A percentile compares a stretch with the other conserved stretches of the same genome.
Evolutionary conservation across 257 asterid genomes (phyloP).

Genomic region (Solanum bulbocastanum): DNA sequence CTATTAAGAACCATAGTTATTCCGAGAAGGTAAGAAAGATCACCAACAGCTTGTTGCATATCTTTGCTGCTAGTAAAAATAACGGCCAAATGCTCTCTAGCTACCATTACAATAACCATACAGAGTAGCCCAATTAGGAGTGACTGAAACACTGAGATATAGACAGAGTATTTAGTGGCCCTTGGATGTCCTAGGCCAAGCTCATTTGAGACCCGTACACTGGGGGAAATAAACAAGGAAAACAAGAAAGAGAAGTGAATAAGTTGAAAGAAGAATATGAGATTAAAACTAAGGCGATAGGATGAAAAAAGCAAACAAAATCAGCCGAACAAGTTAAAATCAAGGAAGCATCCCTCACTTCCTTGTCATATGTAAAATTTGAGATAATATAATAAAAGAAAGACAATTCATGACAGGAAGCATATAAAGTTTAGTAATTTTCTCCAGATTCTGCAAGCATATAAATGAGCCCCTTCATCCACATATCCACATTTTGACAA

Average conservation of each 20-base stretch:
- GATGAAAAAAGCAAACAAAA: neutral
- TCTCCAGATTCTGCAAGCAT: no score
- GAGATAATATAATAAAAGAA: neutral
- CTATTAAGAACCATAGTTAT: conserved; percentile 51
- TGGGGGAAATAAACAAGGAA: conserved; percentile 2
- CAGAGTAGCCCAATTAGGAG: conserved; percentile 52
- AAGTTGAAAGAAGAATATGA: neutral
- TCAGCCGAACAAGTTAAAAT: neutral
- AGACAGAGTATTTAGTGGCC: conserved; percentile 56
- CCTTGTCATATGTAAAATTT: neutral
- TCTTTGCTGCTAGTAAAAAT: conserved; percentile 54
- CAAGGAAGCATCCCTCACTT: neutral
- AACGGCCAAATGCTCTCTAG: conserved; percentile 37
- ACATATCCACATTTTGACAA: no score
- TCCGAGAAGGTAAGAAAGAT: conserved; percentile 54
- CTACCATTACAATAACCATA: conserved; percentile 45
- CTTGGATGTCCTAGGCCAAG: conserved; percentile 65
- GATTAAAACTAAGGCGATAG: neutral
- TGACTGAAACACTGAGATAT: conserved; percentile 41
- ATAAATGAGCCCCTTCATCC: no score
- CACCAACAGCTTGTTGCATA: conserved; percentile 57
- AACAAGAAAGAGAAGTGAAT: neutral
- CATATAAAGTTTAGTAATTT: no score
- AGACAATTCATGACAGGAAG: no score
- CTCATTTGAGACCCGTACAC: conserved; percentile 80